Evolutionary conservation across 306 rosid species (phyloP), one percentile per base, ranked within the genome.

Genomic region (Lagenaria siceraria): DNA sequence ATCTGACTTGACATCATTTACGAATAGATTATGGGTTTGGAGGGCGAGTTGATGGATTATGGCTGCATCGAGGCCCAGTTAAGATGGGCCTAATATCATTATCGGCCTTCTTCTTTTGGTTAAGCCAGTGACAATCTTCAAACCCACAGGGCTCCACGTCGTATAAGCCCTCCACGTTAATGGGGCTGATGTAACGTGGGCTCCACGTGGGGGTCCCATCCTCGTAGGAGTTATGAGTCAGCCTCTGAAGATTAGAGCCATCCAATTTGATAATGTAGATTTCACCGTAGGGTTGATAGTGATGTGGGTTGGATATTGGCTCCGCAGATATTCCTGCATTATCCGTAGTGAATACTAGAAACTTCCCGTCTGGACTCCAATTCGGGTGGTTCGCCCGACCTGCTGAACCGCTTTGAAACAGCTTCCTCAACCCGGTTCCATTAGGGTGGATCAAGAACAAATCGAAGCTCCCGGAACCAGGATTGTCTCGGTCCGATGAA

Each of bases 161-260:
- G 24, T 80, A 79, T 0, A 85, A 79, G 62, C 78, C 79, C 81
- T 84, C 78, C 54, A 92, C 90, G 59, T 89, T 80, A 0, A 61
- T 65, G 0, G 96, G 88, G 33, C 55, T 82, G 11, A 94, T 84
- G 72, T 79, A 87, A 14, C 66, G 84, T 0, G 88, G 88, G 0
- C 87, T 79, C 98, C 96, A 94, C 51, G 86, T 69, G 0, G 98
- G 96, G 0, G 97, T 94, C 71, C 97, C 98, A 75, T 94, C 93
- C 83, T 94, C 97, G 17, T 88, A 87, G 0, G 95, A 86, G 61
- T 89, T 94, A 76, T 94, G 97, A 0, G 97, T 90, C 79, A 90
- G 61, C 65, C 98, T 89, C 77, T 19, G 77, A 0, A 91, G 2
- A 54, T 79, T 90, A 8, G 97, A 92, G 56, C 97, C 97, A 78